Evolutionary conservation across 176 grass and related monocot species (phyloP).

Genomic region (Juncus effusus): DNA sequence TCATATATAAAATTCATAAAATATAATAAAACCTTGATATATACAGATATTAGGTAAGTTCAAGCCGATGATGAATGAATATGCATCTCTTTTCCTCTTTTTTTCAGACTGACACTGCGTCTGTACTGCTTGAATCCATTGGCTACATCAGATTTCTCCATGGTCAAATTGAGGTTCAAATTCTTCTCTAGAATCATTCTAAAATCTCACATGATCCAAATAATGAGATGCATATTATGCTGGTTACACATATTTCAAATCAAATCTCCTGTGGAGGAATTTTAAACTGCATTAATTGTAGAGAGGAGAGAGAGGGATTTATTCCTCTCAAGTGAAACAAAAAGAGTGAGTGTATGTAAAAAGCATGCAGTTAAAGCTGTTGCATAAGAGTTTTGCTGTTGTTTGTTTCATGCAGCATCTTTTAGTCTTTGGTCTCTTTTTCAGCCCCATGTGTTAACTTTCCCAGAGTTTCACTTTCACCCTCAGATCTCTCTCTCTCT

Average conservation of each 20-base stretch:
- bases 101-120: conserved; percentile 98
- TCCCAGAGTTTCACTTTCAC: conserved; percentile 3
- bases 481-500: no score
- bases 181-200: neutral
- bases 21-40: conserved; percentile 2
- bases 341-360: conserved; percentile 29
- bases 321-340: conserved; percentile 40
- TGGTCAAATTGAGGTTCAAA: conserved; percentile 88
- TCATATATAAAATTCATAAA: conserved; percentile 1
- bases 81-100: conserved; percentile 41
- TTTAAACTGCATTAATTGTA: no score
- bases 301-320: neutral
- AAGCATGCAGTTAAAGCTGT: conserved; percentile 49
- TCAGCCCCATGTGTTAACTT: conserved; percentile 26
- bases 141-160: conserved; percentile 99
- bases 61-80: conserved; percentile 33
- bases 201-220: no score
- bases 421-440: conserved; percentile 29
- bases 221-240: no score
- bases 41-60: conserved; percentile 27
- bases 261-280: no score
- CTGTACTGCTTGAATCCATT: conserved; percentile 98
- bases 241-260: no score
- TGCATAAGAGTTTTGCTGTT: neutral
- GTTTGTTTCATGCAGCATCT: conserved; percentile 38